Conservation (phyloP, 2,329 filamentous ascomycete genomes). For the Pseudogymnoascus sp. region DNA sequence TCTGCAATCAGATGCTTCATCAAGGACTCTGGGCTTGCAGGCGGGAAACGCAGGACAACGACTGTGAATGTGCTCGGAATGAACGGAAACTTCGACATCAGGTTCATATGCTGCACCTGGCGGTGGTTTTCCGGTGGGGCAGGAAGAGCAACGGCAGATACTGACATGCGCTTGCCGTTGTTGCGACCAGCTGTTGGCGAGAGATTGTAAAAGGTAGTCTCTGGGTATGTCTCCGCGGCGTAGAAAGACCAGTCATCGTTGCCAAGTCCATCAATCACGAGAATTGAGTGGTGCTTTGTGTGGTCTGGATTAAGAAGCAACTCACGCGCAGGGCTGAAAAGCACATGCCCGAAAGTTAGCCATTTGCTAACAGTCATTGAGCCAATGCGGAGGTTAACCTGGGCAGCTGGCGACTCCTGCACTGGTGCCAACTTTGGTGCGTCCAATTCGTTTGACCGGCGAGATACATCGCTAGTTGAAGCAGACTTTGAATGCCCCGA, state of each 20-base stretch:
- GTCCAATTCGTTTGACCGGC: constrained; percentile 11
- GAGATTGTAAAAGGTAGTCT: constrained; percentile 68
- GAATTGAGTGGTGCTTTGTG: constrained; percentile 52
- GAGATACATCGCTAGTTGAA: constrained; percentile 18
- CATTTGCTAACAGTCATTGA: constrained; percentile 83
- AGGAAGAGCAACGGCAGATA: constrained; percentile 39
- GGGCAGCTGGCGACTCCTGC: constrained; percentile 48
- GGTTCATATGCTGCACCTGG: constrained; percentile 58
- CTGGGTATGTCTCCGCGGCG: constrained; percentile 69
- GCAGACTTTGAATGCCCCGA: constrained; percentile 15
- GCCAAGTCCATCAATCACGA: constrained; percentile 77
- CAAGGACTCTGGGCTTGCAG: constrained; percentile 57
- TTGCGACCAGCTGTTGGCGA: constrained; percentile 44
- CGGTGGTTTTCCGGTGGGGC: constrained; percentile 62
- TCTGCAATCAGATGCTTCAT: constrained; percentile 67
- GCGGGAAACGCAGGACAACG: constrained; percentile 69
- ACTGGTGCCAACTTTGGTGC: constrained; percentile 17
- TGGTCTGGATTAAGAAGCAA: constrained; percentile 35
- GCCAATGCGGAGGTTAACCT: constrained; percentile 69
- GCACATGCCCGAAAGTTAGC: constrained; percentile 74
- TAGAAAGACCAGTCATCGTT: constrained; percentile 86
- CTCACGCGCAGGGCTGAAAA: constrained; percentile 72
- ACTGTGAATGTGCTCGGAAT: constrained; percentile 66
- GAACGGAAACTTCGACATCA: constrained; percentile 59
- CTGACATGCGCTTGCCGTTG: constrained; percentile 30